Evolutionary conservation across 2,329 filamentous ascomycete genomes (phyloP), one percentile per base, ranked within the genome.

Genomic region (Hortaea sp.): DNA sequence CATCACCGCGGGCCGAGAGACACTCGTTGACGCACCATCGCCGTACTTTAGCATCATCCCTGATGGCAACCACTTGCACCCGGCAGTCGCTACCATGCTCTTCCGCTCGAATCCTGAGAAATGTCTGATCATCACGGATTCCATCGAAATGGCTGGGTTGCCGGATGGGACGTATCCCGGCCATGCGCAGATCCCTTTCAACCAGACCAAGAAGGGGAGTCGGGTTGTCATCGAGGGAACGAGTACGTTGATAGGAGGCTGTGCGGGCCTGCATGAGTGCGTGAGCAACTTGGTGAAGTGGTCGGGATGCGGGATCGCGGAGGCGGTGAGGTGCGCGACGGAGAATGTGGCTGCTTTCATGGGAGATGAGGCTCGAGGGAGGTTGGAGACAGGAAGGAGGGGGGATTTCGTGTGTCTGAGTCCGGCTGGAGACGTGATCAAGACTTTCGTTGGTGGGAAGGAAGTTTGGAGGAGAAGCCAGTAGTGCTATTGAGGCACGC

Each of bases 31-130:
- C n/a, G 32, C 32, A 2, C 0, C 49, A 5, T 50, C 63, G 7
- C 72, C 74, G 1, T 78, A 69, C 57, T 78, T 69, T 60, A 71
- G 69, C 20, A 58, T 78, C 40, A 77, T 78, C 28, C 63, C 74
- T 3, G 76, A 78, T 48, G 71, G 71, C 30, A 68, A 76, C 43
- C 76, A 78, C 49, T 59, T 78, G 3, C 74, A 78, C 51, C 73
- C 74, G 1, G 59, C 62, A 11, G 67, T 76, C 1, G 65, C 73
- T 0, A 67, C 68, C 0, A 63, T 78, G 30, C 68, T 76, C 3
- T 70, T 74, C 56, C 66, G 68, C 20, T 58, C 69, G 2, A 69
- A 69, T 30, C 72, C 72, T 1, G 50, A 57, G 10, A 69, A 70
- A 48, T 70, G 71, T 49, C 73, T 78, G 41, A 58, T 76, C 40